Evolutionary conservation across 306 rosid species (phyloP), one percentile per base, ranked within the genome.

Genomic region (Castanea crenata): DNA sequence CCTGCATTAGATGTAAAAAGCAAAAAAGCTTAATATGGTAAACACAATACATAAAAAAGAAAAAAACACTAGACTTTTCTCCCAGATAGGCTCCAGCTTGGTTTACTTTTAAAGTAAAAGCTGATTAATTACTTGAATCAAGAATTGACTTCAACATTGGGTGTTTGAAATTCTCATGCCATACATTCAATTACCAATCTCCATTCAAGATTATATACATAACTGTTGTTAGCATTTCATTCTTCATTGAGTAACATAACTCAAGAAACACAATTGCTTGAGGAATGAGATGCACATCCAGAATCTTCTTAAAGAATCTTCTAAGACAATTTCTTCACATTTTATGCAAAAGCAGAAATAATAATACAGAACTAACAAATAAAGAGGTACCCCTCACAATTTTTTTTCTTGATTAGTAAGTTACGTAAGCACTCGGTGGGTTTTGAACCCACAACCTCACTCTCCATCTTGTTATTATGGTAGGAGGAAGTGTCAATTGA

Each of bases 1-100:
- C 97, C 98, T 94, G 90, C 82, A 88, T 54, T 35, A 63, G 21
- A 69, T 58, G 65, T 54, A 83, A 76, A 31, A 75, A 81, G 41
- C 23, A 55, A 79, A 59, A 74, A 69, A 11, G 7, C 71, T n/a
- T 55, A 54, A 15, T 70, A 71, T 44, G 55, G 15, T 25, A 34
- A 31, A 74, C 8, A 18, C 16, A 10, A 57, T 78, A 8, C 58
- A 32, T 12, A 12, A 61, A 14, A 20, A 12, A 58, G 29, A 61
- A 58, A 67, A 19, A 2, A 19, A 63, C 5, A 1, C n/a, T 34
- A 35, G 0, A 46, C 11, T 19, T 67, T 16, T 35, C 72, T 15
- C 11, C 41, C 20, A 63, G 4, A 63, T 27, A 9, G 29, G 29
- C 13, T 34, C 21, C 18, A 41, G 29, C 54, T 41, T 2, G 6